Percentiles rank a stretch among this genome's conserved stretches.
Conservation (phyloP, 345 rosid species). For the Lumnitzera racemosa region DNA sequence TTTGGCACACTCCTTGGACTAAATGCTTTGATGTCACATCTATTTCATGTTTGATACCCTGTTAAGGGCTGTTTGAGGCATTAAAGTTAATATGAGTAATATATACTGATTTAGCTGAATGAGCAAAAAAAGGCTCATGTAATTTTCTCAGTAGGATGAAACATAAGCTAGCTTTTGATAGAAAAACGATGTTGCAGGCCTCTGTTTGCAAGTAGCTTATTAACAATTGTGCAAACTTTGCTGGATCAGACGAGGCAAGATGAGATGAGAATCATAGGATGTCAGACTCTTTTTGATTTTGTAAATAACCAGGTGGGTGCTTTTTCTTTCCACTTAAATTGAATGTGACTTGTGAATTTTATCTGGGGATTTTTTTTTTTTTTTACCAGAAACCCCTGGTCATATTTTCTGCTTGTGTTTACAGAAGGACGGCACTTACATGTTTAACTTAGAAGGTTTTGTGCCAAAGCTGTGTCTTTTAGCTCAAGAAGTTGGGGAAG, state of each 20-base stretch:
- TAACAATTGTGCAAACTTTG: conserved; percentile 66
- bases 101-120: too few species aligned
- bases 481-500: conserved; percentile 75
- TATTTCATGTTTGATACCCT: too few species aligned
- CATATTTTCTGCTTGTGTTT: conserved; percentile 15
- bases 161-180: background rate
- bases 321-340: background rate
- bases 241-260: conserved; percentile 75
- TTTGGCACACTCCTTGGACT: too few species aligned
- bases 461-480: conserved; percentile 79
- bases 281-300: conserved; percentile 80
- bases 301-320: conserved; percentile 80
- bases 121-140: background rate
- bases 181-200: conserved; percentile 45
- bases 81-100: too few species aligned
- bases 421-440: conserved; percentile 81
- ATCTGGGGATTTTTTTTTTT: background rate
- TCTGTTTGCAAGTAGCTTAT: conserved; percentile 75
- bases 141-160: background rate
- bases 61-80: too few species aligned
- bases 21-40: too few species aligned
- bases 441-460: conserved; percentile 86
- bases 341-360: background rate
- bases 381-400: background rate
- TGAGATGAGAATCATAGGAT: conserved; percentile 76